Evolutionary conservation across 768 basidiomycete genomes (phyloP).

Genomic region (Sarcodon aspratus): DNA sequence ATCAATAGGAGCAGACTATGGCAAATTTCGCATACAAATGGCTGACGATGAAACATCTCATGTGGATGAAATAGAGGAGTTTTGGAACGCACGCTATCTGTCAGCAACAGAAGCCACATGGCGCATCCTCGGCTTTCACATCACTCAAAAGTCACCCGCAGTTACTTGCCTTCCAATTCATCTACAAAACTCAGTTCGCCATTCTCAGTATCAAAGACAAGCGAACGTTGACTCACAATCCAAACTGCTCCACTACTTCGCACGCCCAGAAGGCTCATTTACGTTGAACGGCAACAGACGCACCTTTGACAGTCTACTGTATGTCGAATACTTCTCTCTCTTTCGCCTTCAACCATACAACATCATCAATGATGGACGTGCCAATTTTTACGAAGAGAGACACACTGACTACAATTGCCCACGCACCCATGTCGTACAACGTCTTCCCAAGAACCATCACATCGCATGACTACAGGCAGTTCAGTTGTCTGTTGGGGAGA

Average conservation of each 20-base stretch:
- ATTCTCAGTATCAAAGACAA: conserved; percentile 14
- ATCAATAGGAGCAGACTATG: conserved; percentile 9
- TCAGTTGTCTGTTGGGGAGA: conserved; percentile 19
- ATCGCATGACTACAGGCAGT: conserved; percentile 14
- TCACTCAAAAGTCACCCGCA: conserved; percentile 21
- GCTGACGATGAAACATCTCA: neutral
- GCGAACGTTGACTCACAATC: conserved; percentile 3
- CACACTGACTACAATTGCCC: neutral
- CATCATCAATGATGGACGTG: neutral
- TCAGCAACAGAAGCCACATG: conserved; percentile 28
- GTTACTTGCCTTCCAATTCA: conserved; percentile 25
- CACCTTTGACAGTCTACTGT: conserved; percentile 6
- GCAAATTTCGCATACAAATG: conserved; percentile 2
- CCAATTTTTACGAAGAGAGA: conserved; percentile 5
- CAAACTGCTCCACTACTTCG: conserved; percentile 12
- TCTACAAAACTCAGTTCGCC: conserved; percentile 4
- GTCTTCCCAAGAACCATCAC: conserved; percentile 3
- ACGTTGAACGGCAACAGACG: neutral
- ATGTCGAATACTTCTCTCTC: conserved; percentile 8
- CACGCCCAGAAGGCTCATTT: conserved; percentile 5
- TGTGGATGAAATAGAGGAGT: conserved; percentile 26
- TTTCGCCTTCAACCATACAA: conserved; percentile 8
- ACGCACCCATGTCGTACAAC: conserved; percentile 10
- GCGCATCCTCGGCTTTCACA: conserved; percentile 23
- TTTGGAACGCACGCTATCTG: conserved; percentile 20